Base-by-base conservation (phyloP, 2,329 filamentous ascomycete species). In the Cladosporium oxysporum region DNA sequence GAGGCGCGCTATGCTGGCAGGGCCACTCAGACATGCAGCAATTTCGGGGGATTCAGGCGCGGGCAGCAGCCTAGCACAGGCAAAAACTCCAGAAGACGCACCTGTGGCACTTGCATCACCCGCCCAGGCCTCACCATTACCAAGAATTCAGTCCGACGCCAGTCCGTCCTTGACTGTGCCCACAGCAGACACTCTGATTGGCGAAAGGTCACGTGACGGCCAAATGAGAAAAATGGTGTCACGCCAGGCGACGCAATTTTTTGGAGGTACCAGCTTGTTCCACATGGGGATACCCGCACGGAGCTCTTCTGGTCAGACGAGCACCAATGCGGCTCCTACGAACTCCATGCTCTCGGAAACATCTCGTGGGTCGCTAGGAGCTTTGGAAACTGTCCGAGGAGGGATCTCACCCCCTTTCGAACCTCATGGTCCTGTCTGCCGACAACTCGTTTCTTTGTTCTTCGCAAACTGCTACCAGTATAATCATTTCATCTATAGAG, bases 371-470 rank as follows among this genome's bases (percentile, higher is more conserved):
- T n/a, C 26, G 26, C 52, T 33, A 11, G 16, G 26, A 5, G 26
- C 28, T 31, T 8, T 33, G 52, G 16, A 33, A 12, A 11, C 52
- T 55, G 8, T 21, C 12, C 47, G 26, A 26, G 47, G n/a, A 21
- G 47, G 14, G 14, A 14, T 33, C 52, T 6, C 57, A 18, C 35
- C 21, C 91, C 72, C 87, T 88, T 68, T 93, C 95, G 82, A 99
- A 97, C 73, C 85, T 89, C 68, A 90, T 88, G 71, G 98, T 90
- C 74, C 87, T 83, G 79, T 99, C 95, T 29, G 91, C 93, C 2
- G 85, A 80, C 77, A 88, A 89, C 70, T 99, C 81, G 2, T 94
- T 94, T 35, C 95, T 93, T 64, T 85, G 80, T 44, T 91, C 90
- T 14, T 58, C 23, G 31, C 31, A 26, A 41, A 58, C 57, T 58